phyloP scores from a whole-genome alignment of 2,329 filamentous ascomycete species.

The Coniosporium tulheliwenetii region DNA sequence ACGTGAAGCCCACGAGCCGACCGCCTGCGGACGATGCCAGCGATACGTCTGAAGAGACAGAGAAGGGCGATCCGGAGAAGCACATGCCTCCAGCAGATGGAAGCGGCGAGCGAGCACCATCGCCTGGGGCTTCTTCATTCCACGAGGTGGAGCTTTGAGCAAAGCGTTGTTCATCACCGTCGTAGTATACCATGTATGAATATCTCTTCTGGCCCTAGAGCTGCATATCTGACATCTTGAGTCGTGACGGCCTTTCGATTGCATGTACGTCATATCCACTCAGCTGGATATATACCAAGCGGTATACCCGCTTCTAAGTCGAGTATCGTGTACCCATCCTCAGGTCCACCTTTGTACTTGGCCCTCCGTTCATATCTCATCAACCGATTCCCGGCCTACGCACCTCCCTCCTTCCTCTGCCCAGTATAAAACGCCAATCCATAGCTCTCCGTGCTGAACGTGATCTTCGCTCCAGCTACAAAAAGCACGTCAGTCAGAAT shows the following conservation, averaged over 20 bases:
- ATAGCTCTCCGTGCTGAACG: slow-evolving; percentile 45
- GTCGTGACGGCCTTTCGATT: not conserved
- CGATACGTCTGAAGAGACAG: not conserved
- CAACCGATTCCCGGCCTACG: slow-evolving; percentile 2
- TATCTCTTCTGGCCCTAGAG: not conserved
- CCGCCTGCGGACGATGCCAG: not conserved
- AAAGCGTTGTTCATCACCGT: not conserved
- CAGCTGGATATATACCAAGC: not conserved
- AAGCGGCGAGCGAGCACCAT: too few relatives aligned
- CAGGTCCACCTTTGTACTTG: not conserved
- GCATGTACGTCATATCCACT: not conserved
- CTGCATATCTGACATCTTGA: not conserved
- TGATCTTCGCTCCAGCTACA: slow-evolving; percentile 29
- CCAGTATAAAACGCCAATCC: slow-evolving; percentile 43
- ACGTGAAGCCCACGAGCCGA: not conserved
- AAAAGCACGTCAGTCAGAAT: too few relatives aligned
- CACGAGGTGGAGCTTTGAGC: not conserved
- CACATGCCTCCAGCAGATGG: too few relatives aligned
- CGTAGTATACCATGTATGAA: too few relatives aligned
- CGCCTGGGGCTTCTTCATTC: too few relatives aligned
- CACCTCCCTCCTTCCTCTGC: slow-evolving; percentile 19
- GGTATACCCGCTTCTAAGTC: not conserved
- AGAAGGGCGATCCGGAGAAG: not conserved
- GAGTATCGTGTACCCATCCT: not conserved
- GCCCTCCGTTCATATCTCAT: too few relatives aligned